Percentiles rank a stretch among this genome's conserved stretches.
Conservation (phyloP, 2,329 filamentous ascomycete genomes). For the Monilinia aucupariae region DNA sequence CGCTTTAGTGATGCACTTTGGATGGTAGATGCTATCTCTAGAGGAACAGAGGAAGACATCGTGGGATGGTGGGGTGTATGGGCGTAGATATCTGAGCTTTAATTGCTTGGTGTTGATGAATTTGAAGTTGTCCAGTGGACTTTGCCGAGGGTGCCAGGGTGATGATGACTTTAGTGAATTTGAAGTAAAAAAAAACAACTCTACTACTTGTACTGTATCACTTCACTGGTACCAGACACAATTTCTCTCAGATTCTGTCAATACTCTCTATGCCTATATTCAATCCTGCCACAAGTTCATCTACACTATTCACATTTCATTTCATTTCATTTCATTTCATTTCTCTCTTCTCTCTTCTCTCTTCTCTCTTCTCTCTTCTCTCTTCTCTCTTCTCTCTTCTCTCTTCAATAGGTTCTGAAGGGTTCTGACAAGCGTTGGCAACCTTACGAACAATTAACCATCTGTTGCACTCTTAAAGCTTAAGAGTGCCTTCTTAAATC, state of each 20-base stretch:
- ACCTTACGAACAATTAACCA: not conserved
- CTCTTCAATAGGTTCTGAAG: not conserved
- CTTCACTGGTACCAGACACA: not conserved
- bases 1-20: constrained; percentile 75
- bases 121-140: constrained; percentile 6
- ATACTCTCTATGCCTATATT: not conserved
- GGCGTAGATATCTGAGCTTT: constrained; percentile 5
- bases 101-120: not conserved
- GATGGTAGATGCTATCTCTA: constrained; percentile 70
- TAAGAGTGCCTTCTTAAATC: not conserved
- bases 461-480: not conserved
- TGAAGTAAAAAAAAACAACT: not conserved
- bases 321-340: too few species aligned
- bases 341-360: too few species aligned
- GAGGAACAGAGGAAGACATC: constrained; percentile 40
- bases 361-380: too few species aligned
- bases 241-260: not conserved
- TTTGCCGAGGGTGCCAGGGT: not conserved
- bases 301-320: not conserved
- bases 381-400: too few species aligned
- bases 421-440: not conserved
- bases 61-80: constrained; percentile 12
- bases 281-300: not conserved
- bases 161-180: not conserved
- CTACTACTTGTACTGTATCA: not conserved